A percentile compares a stretch with the other conserved stretches of the same genome.
Conservation (phyloP, 2,329 filamentous ascomycete genomes). For the Ophiostoma angusticollis region DNA sequence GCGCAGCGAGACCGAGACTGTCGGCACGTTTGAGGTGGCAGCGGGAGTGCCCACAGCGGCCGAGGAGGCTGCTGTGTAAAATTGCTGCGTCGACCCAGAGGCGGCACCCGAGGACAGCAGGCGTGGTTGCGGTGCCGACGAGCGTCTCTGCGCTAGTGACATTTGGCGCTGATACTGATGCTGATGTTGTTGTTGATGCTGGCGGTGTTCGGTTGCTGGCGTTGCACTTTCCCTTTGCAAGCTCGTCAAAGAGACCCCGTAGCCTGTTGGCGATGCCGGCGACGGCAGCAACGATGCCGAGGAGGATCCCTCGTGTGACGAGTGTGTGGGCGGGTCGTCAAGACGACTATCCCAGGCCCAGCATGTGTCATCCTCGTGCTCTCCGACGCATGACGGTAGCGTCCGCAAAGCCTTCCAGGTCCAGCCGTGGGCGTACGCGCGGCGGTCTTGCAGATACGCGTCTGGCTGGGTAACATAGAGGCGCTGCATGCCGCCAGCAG, state of each 20-base stretch:
- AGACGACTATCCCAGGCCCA: constrained; percentile 56
- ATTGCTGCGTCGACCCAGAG: constrained; percentile 25
- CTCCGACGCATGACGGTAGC: constrained; percentile 22
- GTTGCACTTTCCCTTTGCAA: no score
- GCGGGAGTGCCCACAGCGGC: no score
- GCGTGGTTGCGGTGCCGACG: no score
- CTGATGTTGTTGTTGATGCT: no score
- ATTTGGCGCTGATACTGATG: no score
- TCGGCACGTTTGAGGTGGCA: constrained; percentile 9
- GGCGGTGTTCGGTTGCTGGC: no score
- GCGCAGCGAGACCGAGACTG: not conserved
- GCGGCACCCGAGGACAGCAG: constrained; percentile 2
- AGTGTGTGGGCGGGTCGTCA: constrained; percentile 40
- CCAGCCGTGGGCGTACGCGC: constrained; percentile 45
- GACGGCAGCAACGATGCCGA: constrained; percentile 13
- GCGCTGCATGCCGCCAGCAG: constrained; percentile 45
- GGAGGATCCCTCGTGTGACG: constrained; percentile 18
- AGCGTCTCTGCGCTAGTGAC: no score
- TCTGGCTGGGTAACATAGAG: constrained; percentile 66
- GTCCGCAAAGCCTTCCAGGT: constrained; percentile 58
- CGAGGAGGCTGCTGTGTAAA: constrained; percentile 21
- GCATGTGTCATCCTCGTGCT: constrained; percentile 37
- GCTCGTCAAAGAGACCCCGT: no score
- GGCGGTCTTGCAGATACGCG: constrained; percentile 55
- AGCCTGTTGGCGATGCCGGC: not conserved